Conservation (phyloP, 805 yeast species). For the Pichia heedii region DNA sequence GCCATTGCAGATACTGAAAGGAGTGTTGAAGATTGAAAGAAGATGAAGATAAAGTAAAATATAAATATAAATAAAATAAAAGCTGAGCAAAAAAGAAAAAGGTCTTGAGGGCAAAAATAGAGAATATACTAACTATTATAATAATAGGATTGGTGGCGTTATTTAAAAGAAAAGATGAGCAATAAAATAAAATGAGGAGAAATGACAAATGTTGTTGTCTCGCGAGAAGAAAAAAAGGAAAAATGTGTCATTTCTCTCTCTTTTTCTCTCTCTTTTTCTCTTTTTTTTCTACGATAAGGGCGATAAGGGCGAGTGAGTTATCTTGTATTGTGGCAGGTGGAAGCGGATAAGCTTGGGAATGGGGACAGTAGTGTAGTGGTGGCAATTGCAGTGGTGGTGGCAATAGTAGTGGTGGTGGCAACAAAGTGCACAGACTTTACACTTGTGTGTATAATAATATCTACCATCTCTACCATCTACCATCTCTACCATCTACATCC, state of each 20-base stretch:
- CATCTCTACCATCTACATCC: too few species aligned
- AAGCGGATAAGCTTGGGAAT: neutral
- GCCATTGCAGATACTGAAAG: neutral
- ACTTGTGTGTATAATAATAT: too few species aligned
- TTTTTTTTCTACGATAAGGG: neutral
- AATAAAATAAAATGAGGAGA: neutral
- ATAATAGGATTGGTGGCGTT: neutral
- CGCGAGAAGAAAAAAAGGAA: neutral
- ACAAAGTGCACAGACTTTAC: too few species aligned
- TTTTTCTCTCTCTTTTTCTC: too few species aligned
- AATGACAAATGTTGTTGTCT: neutral
- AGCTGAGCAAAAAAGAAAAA: too few species aligned
- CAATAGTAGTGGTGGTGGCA: neutral
- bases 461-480: too few species aligned
- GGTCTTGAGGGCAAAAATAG: neutral
- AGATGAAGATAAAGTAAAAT: too few species aligned
- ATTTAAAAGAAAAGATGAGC: neutral
- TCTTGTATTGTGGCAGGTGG: neutral
- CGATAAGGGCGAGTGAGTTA: constrained; percentile 1
- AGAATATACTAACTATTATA: neutral
- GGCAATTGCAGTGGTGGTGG: neutral
- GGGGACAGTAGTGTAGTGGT: neutral
- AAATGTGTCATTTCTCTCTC: neutral
- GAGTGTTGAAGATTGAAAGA: neutral
- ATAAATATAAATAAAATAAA: too few species aligned